These are phyloP conservation scores for Aspergillus sclerotiicarbonarius DNA, from an alignment of 495 filamentous ascomycete species.

Conservation along the genomic window DNA sequence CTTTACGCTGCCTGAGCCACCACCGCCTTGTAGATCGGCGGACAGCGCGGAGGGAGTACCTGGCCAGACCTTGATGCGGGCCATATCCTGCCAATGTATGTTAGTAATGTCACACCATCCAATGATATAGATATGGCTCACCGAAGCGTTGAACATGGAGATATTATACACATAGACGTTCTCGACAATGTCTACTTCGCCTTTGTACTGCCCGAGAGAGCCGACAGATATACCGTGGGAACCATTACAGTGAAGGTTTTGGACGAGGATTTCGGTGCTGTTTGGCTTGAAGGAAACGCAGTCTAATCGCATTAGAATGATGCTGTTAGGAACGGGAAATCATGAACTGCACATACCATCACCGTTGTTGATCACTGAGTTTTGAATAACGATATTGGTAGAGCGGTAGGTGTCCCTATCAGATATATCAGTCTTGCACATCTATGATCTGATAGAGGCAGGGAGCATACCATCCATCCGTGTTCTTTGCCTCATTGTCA, in stretches of 20 bases:
- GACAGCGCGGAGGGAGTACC: constrained; percentile 49
- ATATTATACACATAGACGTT: constrained; percentile 65
- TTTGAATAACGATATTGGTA: constrained; percentile 61
- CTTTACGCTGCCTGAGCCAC: constrained; percentile 52
- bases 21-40: constrained; percentile 60
- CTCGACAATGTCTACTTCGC: constrained; percentile 62
- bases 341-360: constrained; percentile 44
- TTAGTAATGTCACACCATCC: background rate
- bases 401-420: constrained; percentile 62
- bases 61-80: constrained; percentile 72
- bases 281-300: constrained; percentile 81
- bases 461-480: constrained; percentile 58
- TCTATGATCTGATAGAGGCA: background rate
- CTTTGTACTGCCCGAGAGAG: constrained; percentile 64
- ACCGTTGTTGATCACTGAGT: constrained; percentile 66
- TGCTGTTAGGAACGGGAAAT: background rate
- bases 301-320: constrained; percentile 36
- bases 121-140: constrained; percentile 4
- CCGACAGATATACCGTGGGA: constrained; percentile 74
- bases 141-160: constrained; percentile 61
- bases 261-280: constrained; percentile 69
- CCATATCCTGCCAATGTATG: constrained; percentile 48
- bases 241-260: constrained; percentile 68
- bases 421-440: background rate
- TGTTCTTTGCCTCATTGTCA: constrained; percentile 59